These are phyloP conservation scores for Deinandra increscens DNA, from an alignment of 129 eudicot genomes.

Conservation along the genomic window DNA sequence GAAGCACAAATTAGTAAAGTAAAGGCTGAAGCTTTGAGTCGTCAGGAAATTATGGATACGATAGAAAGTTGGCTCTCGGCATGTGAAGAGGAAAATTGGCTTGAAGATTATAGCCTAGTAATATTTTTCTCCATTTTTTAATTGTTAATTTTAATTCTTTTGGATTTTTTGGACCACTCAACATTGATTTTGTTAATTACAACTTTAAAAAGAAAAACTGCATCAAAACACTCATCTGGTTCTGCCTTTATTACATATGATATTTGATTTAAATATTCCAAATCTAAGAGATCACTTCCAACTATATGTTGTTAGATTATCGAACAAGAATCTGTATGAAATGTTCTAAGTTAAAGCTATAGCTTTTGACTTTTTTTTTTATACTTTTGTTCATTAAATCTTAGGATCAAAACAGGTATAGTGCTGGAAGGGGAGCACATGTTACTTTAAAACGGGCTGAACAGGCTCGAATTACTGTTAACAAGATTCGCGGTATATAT, in stretches of 20 bases:
- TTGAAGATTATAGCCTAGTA: conserved; percentile 81
- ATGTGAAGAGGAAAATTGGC: conserved; percentile 97
- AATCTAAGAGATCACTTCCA: too few species aligned
- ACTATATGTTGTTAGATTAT: not conserved
- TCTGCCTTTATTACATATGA: too few species aligned
- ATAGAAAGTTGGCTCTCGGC: conserved; percentile 90
- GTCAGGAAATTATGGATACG: conserved; percentile 84
- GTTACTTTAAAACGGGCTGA: conserved; percentile 87
- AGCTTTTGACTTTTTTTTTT: conserved; percentile 10
- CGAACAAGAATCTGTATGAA: not conserved
- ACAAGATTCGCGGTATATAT: conserved; percentile 75
- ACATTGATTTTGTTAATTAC: not conserved
- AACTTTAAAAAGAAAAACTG: not conserved
- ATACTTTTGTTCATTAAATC: conserved; percentile 18
- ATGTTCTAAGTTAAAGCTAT: not conserved
- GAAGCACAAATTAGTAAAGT: conserved; percentile 78
- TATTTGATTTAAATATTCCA: too few species aligned
- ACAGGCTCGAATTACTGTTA: conserved; percentile 76
- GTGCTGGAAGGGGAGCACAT: conserved; percentile 94
- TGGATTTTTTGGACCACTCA: not conserved
- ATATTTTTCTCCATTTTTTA: conserved; percentile 18
- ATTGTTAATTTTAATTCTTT: not conserved
- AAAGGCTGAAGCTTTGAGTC: conserved; percentile 78
- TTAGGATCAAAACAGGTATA: conserved; percentile 74
- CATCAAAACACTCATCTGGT: not conserved